phyloP scores from a whole-genome alignment of 2,329 filamentous ascomycete genomes.

The Exophiala phaeomuriformis region DNA sequence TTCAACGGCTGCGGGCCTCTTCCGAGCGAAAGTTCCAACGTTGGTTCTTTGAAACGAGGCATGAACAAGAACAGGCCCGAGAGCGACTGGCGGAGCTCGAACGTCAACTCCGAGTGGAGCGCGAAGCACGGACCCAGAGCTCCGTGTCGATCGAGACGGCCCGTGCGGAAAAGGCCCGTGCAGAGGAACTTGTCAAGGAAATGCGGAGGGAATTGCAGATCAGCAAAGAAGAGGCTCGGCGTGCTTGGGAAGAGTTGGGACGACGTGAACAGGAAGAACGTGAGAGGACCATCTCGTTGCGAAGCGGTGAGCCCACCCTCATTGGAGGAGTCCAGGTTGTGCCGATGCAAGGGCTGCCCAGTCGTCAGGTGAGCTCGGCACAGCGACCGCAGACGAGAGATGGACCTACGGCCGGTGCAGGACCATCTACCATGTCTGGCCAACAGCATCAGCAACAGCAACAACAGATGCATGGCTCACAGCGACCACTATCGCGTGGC shows the following conservation, averaged over 20 bases:
- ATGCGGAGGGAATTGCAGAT: constrained; percentile 91
- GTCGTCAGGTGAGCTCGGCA: constrained; percentile 44
- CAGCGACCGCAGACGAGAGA: constrained; percentile 43
- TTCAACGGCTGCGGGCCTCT: constrained; percentile 86
- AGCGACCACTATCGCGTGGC: constrained; percentile 22
- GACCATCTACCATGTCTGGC: constrained; percentile 29
- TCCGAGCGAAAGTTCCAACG: constrained; percentile 97
- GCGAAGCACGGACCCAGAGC: constrained; percentile 57
- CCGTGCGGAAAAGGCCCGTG: constrained; percentile 60
- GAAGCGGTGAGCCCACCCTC: constrained; percentile 78
- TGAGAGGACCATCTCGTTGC: constrained; percentile 74
- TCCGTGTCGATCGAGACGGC: constrained; percentile 58
- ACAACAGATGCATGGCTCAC: constrained; percentile 12
- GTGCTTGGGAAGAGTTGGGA: constrained; percentile 95
- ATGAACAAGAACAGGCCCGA: constrained; percentile 75
- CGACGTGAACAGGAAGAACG: constrained; percentile 88
- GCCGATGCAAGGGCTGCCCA: constrained; percentile 69
- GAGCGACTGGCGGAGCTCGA: constrained; percentile 79
- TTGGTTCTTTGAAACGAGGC: constrained; percentile 94
- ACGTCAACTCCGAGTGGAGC: constrained; percentile 64
- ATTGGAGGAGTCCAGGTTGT: constrained; percentile 93
- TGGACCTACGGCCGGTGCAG: constrained; percentile 37
- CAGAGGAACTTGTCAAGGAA: constrained; percentile 73
- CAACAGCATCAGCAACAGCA: constrained; percentile 19
- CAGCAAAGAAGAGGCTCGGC: constrained; percentile 87